A percentile compares a stretch with the other conserved stretches of the same genome.
phyloP scores from a whole-genome alignment of 306 rosid species.

The Lablab purpureus region DNA sequence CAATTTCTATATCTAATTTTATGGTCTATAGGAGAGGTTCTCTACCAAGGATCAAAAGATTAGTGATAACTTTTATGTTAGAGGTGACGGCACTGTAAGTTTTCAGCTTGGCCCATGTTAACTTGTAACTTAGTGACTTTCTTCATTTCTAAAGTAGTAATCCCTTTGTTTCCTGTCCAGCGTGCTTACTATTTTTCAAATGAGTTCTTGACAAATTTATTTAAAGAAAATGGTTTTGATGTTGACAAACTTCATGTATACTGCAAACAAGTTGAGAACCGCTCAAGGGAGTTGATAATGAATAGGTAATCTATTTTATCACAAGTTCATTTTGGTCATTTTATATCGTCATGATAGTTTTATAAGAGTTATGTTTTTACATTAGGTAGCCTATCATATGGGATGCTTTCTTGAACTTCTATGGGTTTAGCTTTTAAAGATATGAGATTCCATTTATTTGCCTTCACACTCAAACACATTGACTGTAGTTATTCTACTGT shows the following conservation, averaged over 20 bases:
- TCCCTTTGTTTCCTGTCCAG: constrained; percentile 56
- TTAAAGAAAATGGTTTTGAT: constrained; percentile 82
- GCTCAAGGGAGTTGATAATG: constrained; percentile 86
- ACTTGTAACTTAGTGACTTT: background rate
- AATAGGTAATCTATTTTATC: constrained; percentile 65
- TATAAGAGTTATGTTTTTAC: constrained; percentile 26
- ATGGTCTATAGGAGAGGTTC: constrained; percentile 75
- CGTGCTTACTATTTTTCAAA: constrained; percentile 94
- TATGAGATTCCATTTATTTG: constrained; percentile 26
- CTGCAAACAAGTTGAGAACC: constrained; percentile 97
- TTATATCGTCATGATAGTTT: background rate
- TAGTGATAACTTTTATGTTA: constrained; percentile 86
- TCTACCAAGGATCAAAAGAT: constrained; percentile 89
- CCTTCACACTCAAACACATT: background rate
- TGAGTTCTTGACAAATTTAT: constrained; percentile 78
- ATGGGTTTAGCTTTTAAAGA: background rate
- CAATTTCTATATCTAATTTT: constrained; percentile 28
- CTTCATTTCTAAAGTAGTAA: constrained; percentile 38
- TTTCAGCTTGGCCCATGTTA: constrained; percentile 33
- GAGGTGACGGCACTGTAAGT: constrained; percentile 98
- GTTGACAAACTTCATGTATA: constrained; percentile 71
- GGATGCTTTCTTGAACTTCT: constrained; percentile 26
- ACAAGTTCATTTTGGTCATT: constrained; percentile 6
- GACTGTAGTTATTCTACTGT: constrained; percentile 9
- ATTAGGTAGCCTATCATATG: constrained; percentile 9